phyloP scores from a whole-genome alignment of 2,329 filamentous ascomycete genomes.

The Alternaria conjuncta region DNA sequence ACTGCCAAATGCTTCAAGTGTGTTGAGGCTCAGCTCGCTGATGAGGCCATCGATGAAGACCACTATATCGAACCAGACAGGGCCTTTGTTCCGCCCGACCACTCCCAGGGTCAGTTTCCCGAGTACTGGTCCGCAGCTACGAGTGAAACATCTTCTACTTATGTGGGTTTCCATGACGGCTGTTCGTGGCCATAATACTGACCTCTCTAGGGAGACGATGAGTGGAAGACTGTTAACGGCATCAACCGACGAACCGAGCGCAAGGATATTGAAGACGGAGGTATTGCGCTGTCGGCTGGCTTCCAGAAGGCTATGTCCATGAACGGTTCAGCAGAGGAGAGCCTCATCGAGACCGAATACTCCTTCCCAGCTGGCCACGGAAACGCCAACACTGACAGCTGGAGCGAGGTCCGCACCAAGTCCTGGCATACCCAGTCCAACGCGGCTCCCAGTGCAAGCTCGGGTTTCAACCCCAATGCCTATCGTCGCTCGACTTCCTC shows the following conservation, averaged over 20 bases:
- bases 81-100: conserved; percentile 28
- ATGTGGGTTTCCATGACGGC: conserved; percentile 18
- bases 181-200: background rate
- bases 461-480: conserved; percentile 25
- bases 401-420: conserved; percentile 19
- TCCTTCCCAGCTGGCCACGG: conserved; percentile 1
- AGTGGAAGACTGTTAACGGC: conserved; percentile 11
- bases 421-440: conserved; percentile 36
- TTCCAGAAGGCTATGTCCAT: conserved; percentile 27
- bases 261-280: conserved; percentile 8
- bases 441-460: conserved; percentile 9
- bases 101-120: conserved; percentile 16
- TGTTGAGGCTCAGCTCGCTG: conserved; percentile 31
- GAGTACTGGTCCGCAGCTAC: conserved; percentile 29
- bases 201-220: conserved; percentile 21
- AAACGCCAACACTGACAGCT: conserved; percentile 10
- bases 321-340: conserved; percentile 8
- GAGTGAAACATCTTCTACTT: conserved; percentile 21
- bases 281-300: conserved; percentile 21
- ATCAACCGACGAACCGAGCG: background rate
- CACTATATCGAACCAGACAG: conserved; percentile 36
- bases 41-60: conserved; percentile 34
- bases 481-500: conserved; percentile 25
- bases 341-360: conserved; percentile 32
- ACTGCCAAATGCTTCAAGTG: conserved; percentile 47